These are phyloP conservation scores for Oryza longistaminata DNA, from an alignment of 176 grass and related monocot genomes.

Conservation along the genomic window DNA sequence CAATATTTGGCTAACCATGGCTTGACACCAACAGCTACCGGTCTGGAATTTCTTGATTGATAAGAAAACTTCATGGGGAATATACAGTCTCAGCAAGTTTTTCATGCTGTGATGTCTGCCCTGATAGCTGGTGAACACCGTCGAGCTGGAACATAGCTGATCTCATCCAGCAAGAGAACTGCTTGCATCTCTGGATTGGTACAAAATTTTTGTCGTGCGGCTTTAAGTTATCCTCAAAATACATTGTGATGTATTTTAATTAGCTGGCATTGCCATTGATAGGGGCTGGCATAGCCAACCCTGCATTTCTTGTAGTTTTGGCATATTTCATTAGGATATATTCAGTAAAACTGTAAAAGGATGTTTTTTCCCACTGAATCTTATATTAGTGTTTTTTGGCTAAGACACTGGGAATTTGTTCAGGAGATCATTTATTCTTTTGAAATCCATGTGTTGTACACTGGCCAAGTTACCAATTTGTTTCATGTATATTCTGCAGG, in stretches of 20 bases:
- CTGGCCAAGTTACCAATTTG: background rate
- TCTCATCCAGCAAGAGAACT: constrained; percentile 2
- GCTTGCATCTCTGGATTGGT: background rate
- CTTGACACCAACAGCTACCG: constrained; percentile 55
- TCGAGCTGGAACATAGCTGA: background rate
- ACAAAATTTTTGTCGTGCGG: background rate
- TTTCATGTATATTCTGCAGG: background rate
- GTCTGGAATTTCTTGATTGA: constrained; percentile 67
- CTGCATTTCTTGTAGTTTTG: background rate
- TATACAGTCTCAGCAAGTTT: constrained; percentile 10
- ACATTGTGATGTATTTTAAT: background rate
- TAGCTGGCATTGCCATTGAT: background rate
- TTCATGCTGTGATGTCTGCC: background rate
- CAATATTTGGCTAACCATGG: constrained; percentile 80
- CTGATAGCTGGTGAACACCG: background rate
- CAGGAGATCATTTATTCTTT: background rate
- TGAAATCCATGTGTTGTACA: constrained; percentile 3
- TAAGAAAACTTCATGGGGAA: constrained; percentile 16
- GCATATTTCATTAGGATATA: constrained; percentile 12
- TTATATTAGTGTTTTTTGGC: background rate
- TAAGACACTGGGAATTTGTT: background rate
- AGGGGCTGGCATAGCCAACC: background rate
- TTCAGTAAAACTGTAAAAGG: constrained; percentile 18
- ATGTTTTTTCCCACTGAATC: background rate
- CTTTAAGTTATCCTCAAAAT: background rate